Base-by-base conservation (phyloP, 352 stramenopile genomes). In the Phytophthora palmivora region DNA sequence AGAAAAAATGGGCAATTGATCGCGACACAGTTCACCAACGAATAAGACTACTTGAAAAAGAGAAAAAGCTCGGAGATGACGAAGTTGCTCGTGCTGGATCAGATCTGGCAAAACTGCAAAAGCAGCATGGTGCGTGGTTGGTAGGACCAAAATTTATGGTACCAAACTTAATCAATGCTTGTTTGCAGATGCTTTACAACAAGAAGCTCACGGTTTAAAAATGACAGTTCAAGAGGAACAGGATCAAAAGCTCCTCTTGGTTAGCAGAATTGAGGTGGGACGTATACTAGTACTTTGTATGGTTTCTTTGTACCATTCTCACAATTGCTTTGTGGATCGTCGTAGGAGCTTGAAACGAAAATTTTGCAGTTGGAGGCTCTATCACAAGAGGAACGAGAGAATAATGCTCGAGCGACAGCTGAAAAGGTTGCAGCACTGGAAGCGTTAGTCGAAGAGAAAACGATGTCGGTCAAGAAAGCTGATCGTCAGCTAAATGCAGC, bases 401-500 rank as follows among this genome's bases (percentile, higher is more conserved):
- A 22, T 1, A 65, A 72, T 6, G 41, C 58, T 3, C 71, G 67
- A 3, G 38, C 53, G 8, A 67, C 69, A 15, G 38, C 56, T 0
- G 57, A 72, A 42, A 81, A 82, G 16, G 39, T 89, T 2, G 43
- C 57, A 14, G 65, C 61, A n/a, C 45, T 90, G 39, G 52, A 82
- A 58, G 24, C 57, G 26, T 21, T 68, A 15, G 55, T 89, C 2
- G 67, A 74, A 24, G 79, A 84, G 37, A 88, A 80, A 45, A 67
- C 79, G 1, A 61, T 75, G 8, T 57, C 74, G 10, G 44, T 76
- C 7, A 88, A 88, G 58, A 84, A 75, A 28, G 62, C 70, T 3
- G 79, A 90, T 43, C 79, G 82, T 1, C 82, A 93, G 46, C 61
- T 93, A 0, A 86, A 84, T 15, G 84, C 82, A 3, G 70, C 80